Evolutionary conservation across 345 rosid species (phyloP), one percentile per base, ranked within the genome.

Genomic region (Moricandia moricandioides): DNA sequence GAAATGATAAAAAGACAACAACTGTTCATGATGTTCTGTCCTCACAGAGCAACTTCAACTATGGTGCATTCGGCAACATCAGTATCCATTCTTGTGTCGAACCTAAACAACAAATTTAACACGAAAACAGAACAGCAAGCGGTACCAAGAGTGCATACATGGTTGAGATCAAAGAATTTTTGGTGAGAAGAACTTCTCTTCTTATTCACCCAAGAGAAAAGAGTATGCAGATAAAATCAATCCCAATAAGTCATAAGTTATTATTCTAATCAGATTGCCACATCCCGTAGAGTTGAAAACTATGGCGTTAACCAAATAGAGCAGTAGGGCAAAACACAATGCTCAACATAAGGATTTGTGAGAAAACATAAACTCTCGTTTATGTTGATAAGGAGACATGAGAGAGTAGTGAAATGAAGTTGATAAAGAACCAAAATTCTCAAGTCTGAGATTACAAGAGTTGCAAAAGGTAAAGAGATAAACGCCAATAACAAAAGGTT

Each of bases 401-500:
- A 17, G 35, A 31, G 43, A 37, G 3, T 17, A 29, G 56, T 13
- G 21, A 64, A 56, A 51, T 7, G 4, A 71, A 4, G 27, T 54
- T 47, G 2, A 65, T 62, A 47, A 49, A 49, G 16, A 45, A 58
- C 29, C 58, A 72, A 78, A 72, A 69, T 43, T 57, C 70, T 24
- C 17, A 73, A 31, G 67, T 73, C 73, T 3, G 40, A 60, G 64
- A 49, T 78, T 52, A 51, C 40, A 60, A 78, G 24, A 55, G 58
- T 68, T 21, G 79, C 59, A 79, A 43, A 56, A 63, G 4, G 56
- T 45, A 29, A 45, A 35, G 18, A 34, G 59, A 35, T 13, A 49
- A 73, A 64, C 67, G 24, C 39, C 0, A 51, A 74, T 2, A 64
- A 70, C 72, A 79, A 58, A 27, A 69, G 69, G 68, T 70, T 45